Evolutionary conservation across 768 basidiomycete species (phyloP).

Genomic region (Fistulinella prunicolor): DNA sequence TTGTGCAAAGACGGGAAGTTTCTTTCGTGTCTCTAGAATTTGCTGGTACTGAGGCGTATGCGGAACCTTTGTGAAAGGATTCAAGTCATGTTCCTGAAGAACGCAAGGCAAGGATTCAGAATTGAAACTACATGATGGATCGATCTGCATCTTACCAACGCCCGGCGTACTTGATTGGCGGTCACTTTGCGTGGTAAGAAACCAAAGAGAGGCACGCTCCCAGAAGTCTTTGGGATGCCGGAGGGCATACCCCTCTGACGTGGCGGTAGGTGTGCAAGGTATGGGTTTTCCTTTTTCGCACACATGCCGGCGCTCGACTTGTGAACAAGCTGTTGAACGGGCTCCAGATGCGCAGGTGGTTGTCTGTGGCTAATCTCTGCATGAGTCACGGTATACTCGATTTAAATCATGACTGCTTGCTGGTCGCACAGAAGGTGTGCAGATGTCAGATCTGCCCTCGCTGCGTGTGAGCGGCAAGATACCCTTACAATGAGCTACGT

Average conservation of each 20-base stretch:
- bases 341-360: too few species aligned
- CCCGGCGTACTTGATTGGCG: constrained; percentile 60
- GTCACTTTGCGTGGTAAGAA: constrained; percentile 69
- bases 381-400: too few species aligned
- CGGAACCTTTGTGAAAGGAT: constrained; percentile 85
- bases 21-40: constrained; percentile 81
- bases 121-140: background rate
- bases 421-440: too few species aligned
- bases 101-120: background rate
- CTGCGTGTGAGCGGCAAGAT: too few species aligned
- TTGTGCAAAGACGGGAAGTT: constrained; percentile 86
- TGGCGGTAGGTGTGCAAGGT: constrained; percentile 44
- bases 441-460: too few species aligned
- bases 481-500: too few species aligned
- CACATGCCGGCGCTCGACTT: too few species aligned
- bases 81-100: constrained; percentile 70
- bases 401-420: too few species aligned
- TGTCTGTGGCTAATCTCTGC: too few species aligned
- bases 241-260: constrained; percentile 28
- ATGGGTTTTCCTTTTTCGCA: constrained; percentile 45
- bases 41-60: constrained; percentile 79
- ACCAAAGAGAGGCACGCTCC: constrained; percentile 66
- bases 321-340: too few species aligned
- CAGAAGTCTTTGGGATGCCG: constrained; percentile 14
- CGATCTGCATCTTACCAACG: constrained; percentile 57